phyloP scores from a whole-genome alignment of 768 basidiomycete genomes.

The Leccinum uliginosum region DNA sequence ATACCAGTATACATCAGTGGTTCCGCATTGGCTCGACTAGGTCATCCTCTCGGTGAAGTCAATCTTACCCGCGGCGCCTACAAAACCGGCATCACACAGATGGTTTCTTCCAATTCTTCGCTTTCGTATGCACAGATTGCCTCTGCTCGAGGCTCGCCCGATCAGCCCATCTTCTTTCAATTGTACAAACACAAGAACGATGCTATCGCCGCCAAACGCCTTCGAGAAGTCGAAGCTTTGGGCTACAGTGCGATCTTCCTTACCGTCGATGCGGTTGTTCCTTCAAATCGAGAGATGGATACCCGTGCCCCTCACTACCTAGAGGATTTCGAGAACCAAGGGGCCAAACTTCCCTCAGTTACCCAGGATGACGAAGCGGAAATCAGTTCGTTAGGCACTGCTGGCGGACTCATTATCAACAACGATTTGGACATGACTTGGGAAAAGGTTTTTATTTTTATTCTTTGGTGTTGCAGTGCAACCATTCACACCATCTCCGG shows the following conservation, averaged over 20 bases:
- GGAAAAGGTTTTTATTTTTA: conserved; percentile 45
- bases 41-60: conserved; percentile 85
- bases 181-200: conserved; percentile 81
- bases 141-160: conserved; percentile 44
- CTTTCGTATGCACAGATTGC: conserved; percentile 63
- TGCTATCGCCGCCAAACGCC: conserved; percentile 58
- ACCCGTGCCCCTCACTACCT: conserved; percentile 54
- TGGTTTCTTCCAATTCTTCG: conserved; percentile 79
- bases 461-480: not conserved
- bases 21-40: conserved; percentile 79
- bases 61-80: conserved; percentile 75
- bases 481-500: not conserved
- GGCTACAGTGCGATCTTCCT: conserved; percentile 89
- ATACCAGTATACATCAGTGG: conserved; percentile 83
- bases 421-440: conserved; percentile 77
- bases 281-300: conserved; percentile 78
- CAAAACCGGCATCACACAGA: conserved; percentile 70
- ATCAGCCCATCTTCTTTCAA: conserved; percentile 74
- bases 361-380: conserved; percentile 31
- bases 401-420: conserved; percentile 59
- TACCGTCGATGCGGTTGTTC: conserved; percentile 85
- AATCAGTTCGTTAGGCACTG: conserved; percentile 52
- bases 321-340: conserved; percentile 50
- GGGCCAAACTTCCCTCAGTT: conserved; percentile 21
- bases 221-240: conserved; percentile 63